Percentiles rank a stretch among this genome's conserved stretches.
These are phyloP conservation scores for Lizonia empirigonia DNA, from an alignment of 2,329 filamentous ascomycete species.

Conservation along the genomic window DNA sequence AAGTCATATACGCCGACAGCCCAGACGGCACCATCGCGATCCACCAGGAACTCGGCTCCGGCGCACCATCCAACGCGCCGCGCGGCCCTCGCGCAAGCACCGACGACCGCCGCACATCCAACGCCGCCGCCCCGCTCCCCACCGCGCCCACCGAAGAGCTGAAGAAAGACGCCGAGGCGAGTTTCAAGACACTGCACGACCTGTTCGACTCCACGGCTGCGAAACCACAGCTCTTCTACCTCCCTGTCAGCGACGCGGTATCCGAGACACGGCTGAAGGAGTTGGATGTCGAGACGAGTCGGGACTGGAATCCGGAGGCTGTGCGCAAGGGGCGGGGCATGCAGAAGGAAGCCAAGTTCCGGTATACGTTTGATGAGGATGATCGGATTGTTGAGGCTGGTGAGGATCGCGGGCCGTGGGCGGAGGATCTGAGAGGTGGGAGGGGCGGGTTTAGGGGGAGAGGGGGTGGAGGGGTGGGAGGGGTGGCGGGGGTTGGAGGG, in stretches of 20 bases:
- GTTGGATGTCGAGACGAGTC: constrained; percentile 55
- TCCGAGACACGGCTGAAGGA: constrained; percentile 68
- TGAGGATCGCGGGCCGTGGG: constrained; percentile 40
- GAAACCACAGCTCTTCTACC: constrained; percentile 69
- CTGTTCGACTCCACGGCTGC: constrained; percentile 64
- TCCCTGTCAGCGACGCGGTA: constrained; percentile 68
- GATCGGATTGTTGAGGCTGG: constrained; percentile 52
- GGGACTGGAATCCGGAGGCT: constrained; percentile 49
- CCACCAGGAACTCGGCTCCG: constrained; percentile 42
- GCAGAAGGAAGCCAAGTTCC: constrained; percentile 41
- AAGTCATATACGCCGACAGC: constrained; percentile 38
- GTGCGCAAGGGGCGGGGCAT: constrained; percentile 39
- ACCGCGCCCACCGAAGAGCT: constrained; percentile 9
- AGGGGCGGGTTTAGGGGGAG: constrained; percentile 16
- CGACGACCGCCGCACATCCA: not conserved
- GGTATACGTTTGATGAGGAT: constrained; percentile 53
- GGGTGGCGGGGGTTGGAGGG: constrained; percentile 19
- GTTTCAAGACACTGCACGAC: constrained; percentile 63
- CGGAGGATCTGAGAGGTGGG: constrained; percentile 26
- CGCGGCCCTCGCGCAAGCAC: constrained; percentile 25
- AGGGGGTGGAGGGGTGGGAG: constrained; percentile 20
- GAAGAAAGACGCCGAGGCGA: constrained; percentile 26
- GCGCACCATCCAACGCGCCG: constrained; percentile 31
- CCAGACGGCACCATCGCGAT: constrained; percentile 31
- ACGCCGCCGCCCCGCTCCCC: constrained; percentile 2